Percentiles rank a stretch among this genome's conserved stretches.
Evolutionary conservation across 2,329 filamentous ascomycete genomes (phyloP).

Genomic region (Penicillium occitanis): DNA sequence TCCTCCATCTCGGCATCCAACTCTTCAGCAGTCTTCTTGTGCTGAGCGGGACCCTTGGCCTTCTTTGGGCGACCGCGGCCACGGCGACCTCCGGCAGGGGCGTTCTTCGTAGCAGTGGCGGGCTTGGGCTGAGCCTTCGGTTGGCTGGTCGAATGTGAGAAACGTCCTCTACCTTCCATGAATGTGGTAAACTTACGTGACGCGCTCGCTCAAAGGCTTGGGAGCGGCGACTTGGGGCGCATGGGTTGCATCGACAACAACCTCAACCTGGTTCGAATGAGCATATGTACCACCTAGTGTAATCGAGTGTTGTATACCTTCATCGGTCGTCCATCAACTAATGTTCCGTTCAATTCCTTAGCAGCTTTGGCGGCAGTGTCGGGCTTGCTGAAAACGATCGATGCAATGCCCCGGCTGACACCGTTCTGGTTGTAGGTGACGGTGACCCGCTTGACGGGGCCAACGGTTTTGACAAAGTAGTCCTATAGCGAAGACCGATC

Average conservation of each 20-base stretch:
- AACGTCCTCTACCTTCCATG: neutral
- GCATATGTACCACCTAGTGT: slow-evolving; percentile 17
- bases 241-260: slow-evolving; percentile 76
- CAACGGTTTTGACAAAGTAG: slow-evolving; percentile 87
- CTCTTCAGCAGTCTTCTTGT: slow-evolving; percentile 90
- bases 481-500: slow-evolving; percentile 69
- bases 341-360: slow-evolving; percentile 78
- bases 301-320: slow-evolving; percentile 61
- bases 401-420: slow-evolving; percentile 86
- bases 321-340: slow-evolving; percentile 86
- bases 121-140: slow-evolving; percentile 78
- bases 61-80: slow-evolving; percentile 53
- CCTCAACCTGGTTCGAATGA: slow-evolving; percentile 67
- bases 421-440: slow-evolving; percentile 92
- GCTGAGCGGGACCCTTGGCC: slow-evolving; percentile 62
- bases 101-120: slow-evolving; percentile 68
- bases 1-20: slow-evolving; percentile 97
- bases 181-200: slow-evolving; percentile 58
- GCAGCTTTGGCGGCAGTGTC: slow-evolving; percentile 84
- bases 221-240: slow-evolving; percentile 66
- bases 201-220: slow-evolving; percentile 79
- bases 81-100: slow-evolving; percentile 52
- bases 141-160: slow-evolving; percentile 46
- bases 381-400: slow-evolving; percentile 77
- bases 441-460: slow-evolving; percentile 85